phyloP scores from a whole-genome alignment of 108 stramenopile species.

The Schizochytrium sp. region DNA sequence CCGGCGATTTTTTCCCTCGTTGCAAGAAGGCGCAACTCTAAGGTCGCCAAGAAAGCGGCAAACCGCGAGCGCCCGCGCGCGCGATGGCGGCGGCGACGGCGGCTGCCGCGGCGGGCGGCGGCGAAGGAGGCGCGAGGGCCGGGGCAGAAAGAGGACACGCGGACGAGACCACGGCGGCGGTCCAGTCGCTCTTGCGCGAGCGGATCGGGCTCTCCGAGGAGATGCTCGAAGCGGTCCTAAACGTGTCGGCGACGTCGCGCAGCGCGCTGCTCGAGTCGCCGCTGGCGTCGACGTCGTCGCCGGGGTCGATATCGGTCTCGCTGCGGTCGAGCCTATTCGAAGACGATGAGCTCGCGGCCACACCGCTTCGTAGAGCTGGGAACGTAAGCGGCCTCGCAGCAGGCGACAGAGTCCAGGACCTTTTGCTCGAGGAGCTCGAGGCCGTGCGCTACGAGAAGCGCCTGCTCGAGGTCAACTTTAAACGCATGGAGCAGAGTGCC shows the following conservation, averaged over 20 bases:
- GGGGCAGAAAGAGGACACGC: neutral
- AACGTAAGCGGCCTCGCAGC: neutral
- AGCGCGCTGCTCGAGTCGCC: neutral
- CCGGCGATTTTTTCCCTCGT: no score
- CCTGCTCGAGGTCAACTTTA: neutral
- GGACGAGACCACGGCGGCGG: neutral
- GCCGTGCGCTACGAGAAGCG: neutral
- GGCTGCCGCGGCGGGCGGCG: neutral
- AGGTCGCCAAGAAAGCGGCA: no score
- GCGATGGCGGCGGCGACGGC: no score
- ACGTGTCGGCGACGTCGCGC: neutral
- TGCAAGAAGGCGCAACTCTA: no score
- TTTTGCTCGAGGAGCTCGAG: neutral
- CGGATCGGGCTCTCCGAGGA: neutral
- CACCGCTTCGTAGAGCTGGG: neutral
- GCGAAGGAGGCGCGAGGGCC: neutral
- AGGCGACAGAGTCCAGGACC: neutral
- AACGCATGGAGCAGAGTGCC: neutral
- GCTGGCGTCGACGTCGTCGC: neutral
- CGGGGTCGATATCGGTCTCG: neutral
- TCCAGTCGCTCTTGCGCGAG: neutral
- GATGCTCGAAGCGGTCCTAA: neutral
- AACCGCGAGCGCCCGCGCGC: no score
- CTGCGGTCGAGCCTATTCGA: neutral
- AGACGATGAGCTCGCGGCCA: neutral